These are phyloP conservation scores for Trebouxiophyceae sp. DNA, from an alignment of 163 green algal species.

Conservation along the genomic window DNA sequence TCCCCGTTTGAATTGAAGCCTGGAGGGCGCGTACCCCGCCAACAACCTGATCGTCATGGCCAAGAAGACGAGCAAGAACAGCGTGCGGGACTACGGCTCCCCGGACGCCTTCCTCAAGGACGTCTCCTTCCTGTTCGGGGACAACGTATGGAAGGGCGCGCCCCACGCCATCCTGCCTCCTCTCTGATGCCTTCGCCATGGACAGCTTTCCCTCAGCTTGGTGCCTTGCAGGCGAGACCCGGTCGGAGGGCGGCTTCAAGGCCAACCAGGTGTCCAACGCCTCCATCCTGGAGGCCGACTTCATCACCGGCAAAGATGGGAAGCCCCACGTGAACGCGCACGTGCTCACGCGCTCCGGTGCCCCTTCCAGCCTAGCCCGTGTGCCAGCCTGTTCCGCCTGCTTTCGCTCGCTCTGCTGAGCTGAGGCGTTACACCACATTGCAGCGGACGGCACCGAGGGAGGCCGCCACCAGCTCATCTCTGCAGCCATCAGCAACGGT, in stretches of 20 bases:
- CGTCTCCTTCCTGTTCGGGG: background rate
- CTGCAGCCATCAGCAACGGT: background rate
- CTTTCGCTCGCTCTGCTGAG: too few species aligned
- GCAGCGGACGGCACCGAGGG: slow-evolving; percentile 1
- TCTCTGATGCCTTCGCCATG: too few species aligned
- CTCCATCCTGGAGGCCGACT: background rate
- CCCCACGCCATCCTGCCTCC: too few species aligned
- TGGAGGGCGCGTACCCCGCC: background rate
- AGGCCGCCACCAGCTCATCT: background rate
- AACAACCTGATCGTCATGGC: background rate
- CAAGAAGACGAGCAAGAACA: background rate
- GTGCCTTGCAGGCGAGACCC: background rate
- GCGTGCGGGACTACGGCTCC: background rate
- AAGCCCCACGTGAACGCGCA: background rate
- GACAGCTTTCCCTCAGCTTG: background rate
- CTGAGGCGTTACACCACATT: too few species aligned
- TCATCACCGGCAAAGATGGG: background rate
- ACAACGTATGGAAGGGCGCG: slow-evolving; percentile 3
- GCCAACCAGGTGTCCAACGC: background rate
- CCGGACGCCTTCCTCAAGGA: background rate
- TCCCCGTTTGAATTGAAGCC: too few species aligned
- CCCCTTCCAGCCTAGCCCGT: background rate
- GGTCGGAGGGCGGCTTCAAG: slow-evolving; percentile 6
- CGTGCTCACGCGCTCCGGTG: background rate
- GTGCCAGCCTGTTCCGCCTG: too few species aligned